A percentile compares a stretch with the other conserved stretches of the same genome.
Conservation (phyloP, 2,329 filamentous ascomycete genomes). For the Phyllosticta citribraziliensis region DNA sequence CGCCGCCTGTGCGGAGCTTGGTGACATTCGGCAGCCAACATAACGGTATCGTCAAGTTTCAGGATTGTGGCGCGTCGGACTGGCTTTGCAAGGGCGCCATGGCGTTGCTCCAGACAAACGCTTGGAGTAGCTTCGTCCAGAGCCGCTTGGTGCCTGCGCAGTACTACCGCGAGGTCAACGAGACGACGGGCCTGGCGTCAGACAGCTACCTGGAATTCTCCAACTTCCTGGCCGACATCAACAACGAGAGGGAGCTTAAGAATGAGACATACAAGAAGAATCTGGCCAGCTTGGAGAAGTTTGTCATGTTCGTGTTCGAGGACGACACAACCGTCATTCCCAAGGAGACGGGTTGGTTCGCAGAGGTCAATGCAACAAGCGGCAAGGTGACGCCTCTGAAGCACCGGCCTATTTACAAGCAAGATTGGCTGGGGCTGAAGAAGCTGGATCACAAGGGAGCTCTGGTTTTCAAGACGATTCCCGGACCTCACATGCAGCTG, state of each 20-base stretch:
- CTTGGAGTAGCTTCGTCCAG: slow-evolving; percentile 73
- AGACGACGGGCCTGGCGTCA: slow-evolving; percentile 42
- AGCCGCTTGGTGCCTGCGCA: slow-evolving; percentile 78
- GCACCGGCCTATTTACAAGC: slow-evolving; percentile 63
- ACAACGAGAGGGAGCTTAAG: slow-evolving; percentile 76
- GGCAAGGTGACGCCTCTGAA: slow-evolving; percentile 55
- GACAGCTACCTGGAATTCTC: slow-evolving; percentile 67
- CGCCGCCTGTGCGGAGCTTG: slow-evolving; percentile 62
- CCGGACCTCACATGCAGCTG: slow-evolving; percentile 79
- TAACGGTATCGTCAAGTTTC: slow-evolving; percentile 81
- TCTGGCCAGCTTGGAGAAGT: slow-evolving; percentile 58
- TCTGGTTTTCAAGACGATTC: slow-evolving; percentile 61
- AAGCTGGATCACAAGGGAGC: slow-evolving; percentile 68
- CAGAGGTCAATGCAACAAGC: slow-evolving; percentile 64
- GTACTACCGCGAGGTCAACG: slow-evolving; percentile 70
- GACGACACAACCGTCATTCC: slow-evolving; percentile 80
- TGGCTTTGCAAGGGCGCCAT: slow-evolving; percentile 75
- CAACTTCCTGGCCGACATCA: slow-evolving; percentile 90
- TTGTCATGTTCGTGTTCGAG: slow-evolving; percentile 84
- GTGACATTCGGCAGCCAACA: slow-evolving; percentile 88
- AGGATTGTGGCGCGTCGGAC: slow-evolving; percentile 60
- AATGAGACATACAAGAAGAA: slow-evolving; percentile 65
- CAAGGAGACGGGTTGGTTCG: slow-evolving; percentile 86
- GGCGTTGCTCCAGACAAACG: slow-evolving; percentile 66
- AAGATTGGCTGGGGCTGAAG: slow-evolving; percentile 89